A percentile compares a stretch with the other conserved stretches of the same genome.
Conservation (phyloP, 257 asterid species). For the Gentiana macrophylla region DNA sequence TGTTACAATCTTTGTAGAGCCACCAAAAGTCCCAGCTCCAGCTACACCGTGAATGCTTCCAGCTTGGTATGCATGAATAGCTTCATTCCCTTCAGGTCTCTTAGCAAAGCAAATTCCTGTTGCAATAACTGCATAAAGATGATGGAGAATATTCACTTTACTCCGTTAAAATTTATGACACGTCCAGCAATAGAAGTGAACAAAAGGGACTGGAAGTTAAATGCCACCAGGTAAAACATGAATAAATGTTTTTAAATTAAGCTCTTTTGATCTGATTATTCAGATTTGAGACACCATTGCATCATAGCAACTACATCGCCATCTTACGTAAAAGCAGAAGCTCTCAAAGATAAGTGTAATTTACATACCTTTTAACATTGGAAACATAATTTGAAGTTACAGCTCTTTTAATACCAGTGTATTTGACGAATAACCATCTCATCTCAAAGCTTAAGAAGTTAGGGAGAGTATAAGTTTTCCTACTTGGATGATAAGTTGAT, state of each 20-base stretch:
- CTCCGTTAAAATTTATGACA: neutral
- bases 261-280: no score
- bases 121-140: slow-evolving; percentile 46
- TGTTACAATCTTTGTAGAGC: slow-evolving; percentile 25
- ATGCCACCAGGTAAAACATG: neutral
- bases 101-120: slow-evolving; percentile 50
- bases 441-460: no score
- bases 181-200: neutral
- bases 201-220: slow-evolving; percentile 1
- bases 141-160: neutral
- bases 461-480: no score
- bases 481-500: no score
- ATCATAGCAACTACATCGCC: no score
- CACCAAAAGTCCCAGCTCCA: slow-evolving; percentile 47
- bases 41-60: slow-evolving; percentile 51
- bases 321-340: no score
- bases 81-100: slow-evolving; percentile 82
- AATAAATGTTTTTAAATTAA: neutral
- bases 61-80: slow-evolving; percentile 66
- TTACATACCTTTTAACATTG: no score
- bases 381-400: no score
- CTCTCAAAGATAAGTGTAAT: no score
- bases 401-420: no score
- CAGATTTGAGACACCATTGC: neutral
- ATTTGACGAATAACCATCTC: no score